Base-by-base conservation (phyloP, 371 early-diverging fungal species). In the Syncephalastrum racemosum region DNA sequence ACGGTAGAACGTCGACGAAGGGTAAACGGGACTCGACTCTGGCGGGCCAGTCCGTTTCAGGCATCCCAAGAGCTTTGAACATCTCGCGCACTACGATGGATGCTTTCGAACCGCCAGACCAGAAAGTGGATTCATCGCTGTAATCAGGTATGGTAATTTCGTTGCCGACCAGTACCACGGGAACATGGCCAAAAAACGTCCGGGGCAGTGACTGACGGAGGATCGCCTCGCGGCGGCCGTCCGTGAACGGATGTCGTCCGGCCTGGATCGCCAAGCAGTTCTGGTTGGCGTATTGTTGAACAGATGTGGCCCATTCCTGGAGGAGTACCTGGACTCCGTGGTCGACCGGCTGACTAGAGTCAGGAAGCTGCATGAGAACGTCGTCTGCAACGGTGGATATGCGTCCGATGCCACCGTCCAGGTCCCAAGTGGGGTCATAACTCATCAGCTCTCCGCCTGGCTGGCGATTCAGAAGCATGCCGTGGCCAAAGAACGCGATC, bases 1-100 rank as follows among this genome's bases (percentile, higher is more conserved):
- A 54, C 1, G 54, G 54, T 13, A 25, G 36, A 4, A 44, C 4
- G 20, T 54, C 46, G 18, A 54, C 16, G 31, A 54, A 54, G n/a
- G 54, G 54, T 19, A 54, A 31, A 6, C 12, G 10, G 10, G 10
- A 12, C 2, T 31, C 36, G 8, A 12, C 36, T 0, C 2, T 7
- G 36, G 1, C 36, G 2, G 36, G 2, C 36, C 36, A 31, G 36
- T 31, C 36, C 6, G 6, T 4, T 12, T 5, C 10, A 8, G 36
- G 12, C 10, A 31, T 2, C 2, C 36, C 36, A 8, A 31, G 10
- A 12, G 36, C 36, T 12, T 10, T 1, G 36, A 8, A 10, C 36
- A 31, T 31, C 10, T 31, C 8, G 1, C 36, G 36, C 10, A 31
- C 36, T 0, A 31, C 36, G 10, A 31, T 8, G 36, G 36, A 31